phyloP scores from a whole-genome alignment of 2,329 filamentous ascomycete species.

The Colletotrichum orbiculare region DNA sequence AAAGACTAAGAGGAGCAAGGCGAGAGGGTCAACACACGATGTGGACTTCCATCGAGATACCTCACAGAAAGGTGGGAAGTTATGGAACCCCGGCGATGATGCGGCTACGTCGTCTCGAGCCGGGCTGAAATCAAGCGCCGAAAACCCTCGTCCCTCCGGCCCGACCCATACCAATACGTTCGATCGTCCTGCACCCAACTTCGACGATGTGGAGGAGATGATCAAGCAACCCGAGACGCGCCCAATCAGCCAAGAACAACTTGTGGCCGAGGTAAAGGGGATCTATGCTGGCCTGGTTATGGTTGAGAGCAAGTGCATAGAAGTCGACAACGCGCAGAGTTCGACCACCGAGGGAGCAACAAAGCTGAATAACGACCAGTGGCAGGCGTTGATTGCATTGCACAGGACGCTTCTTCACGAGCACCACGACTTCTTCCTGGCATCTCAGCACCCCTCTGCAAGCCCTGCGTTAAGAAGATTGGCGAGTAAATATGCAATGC shows the following conservation, averaged over 20 bases:
- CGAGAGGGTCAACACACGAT: too few species aligned
- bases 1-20: accelerated
- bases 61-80: background rate
- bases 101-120: background rate
- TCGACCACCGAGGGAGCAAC: conserved; percentile 52
- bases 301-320: conserved; percentile 89
- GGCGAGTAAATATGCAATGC: conserved; percentile 88
- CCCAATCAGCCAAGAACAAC: conserved; percentile 80
- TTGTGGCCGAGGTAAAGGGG: conserved; percentile 83
- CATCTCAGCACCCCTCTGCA: conserved; percentile 85
- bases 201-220: background rate
- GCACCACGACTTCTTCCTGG: conserved; percentile 87
- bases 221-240: conserved; percentile 69
- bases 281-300: conserved; percentile 87
- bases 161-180: accelerated
- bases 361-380: conserved; percentile 74
- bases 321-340: conserved; percentile 76
- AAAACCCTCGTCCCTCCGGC: accelerated
- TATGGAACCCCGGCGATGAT: conserved; percentile 3
- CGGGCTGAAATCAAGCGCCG: background rate
- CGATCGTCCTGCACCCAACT: accelerated
- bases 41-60: conserved; percentile 1
- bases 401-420: conserved; percentile 86
- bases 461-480: conserved; percentile 74
- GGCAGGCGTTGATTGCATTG: conserved; percentile 84